Conservation (phyloP, 2,329 filamentous ascomycete genomes). For the Ilyonectria sp. region DNA sequence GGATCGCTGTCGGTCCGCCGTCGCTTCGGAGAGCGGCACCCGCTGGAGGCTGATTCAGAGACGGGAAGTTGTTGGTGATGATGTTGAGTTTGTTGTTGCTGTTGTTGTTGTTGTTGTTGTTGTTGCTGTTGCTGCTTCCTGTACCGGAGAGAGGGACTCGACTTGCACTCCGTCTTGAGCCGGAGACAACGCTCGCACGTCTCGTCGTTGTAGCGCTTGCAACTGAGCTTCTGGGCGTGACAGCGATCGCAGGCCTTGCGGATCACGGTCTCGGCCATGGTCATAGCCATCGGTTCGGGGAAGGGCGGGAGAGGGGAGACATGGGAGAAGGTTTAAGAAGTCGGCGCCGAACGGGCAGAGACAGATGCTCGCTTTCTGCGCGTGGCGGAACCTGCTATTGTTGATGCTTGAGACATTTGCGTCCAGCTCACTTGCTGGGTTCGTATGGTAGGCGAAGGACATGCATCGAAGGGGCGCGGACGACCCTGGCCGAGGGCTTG, state of each 20-base stretch:
- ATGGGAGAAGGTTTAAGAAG: constrained; percentile 51
- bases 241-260: constrained; percentile 64
- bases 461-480: constrained; percentile 28
- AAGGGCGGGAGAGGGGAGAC: constrained; percentile 43
- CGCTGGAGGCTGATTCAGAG: constrained; percentile 34
- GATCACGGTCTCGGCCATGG: constrained; percentile 56
- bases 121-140: constrained; percentile 50
- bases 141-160: constrained; percentile 59
- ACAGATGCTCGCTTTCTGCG: constrained; percentile 4
- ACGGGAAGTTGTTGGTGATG: constrained; percentile 34
- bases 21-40: constrained; percentile 56
- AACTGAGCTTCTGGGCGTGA: constrained; percentile 63
- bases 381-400: constrained; percentile 4
- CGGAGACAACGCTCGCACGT: constrained; percentile 60
- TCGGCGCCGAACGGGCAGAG: constrained; percentile 26
- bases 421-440: background rate
- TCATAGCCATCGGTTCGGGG: constrained; percentile 47
- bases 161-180: constrained; percentile 60
- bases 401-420: constrained; percentile 21
- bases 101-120: constrained; percentile 13
- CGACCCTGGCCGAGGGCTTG: constrained; percentile 6
- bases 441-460: constrained; percentile 18
- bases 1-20: constrained; percentile 54
- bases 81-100: constrained; percentile 18
- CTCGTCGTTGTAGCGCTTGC: constrained; percentile 58